Evolutionary conservation across 768 basidiomycete species (phyloP).

Genomic region (Cyclocybe cylindracea): DNA sequence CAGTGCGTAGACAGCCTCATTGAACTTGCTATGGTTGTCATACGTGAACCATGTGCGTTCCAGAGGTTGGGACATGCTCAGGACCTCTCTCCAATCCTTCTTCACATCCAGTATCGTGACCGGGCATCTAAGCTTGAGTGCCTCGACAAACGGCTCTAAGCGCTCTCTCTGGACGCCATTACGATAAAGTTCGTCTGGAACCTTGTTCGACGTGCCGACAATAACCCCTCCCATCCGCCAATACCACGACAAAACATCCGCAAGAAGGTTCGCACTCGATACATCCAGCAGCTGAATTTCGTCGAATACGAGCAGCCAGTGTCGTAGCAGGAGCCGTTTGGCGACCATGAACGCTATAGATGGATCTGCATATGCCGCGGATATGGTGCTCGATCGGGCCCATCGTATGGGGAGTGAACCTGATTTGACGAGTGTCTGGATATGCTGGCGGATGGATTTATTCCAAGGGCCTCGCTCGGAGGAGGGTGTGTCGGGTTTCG

Average conservation of each 20-base stretch:
- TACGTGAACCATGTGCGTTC: constrained; percentile 32
- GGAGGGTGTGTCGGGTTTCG: background rate
- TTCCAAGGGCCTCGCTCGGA: constrained; percentile 26
- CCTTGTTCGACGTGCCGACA: constrained; percentile 48
- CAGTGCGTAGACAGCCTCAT: background rate
- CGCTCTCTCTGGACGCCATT: constrained; percentile 59
- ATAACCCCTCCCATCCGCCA: constrained; percentile 65
- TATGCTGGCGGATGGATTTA: constrained; percentile 22
- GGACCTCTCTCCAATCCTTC: constrained; percentile 44
- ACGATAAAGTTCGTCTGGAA: constrained; percentile 55
- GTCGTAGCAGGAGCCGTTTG: constrained; percentile 41
- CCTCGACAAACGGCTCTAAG: constrained; percentile 57
- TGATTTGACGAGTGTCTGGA: constrained; percentile 31
- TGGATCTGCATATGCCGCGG: constrained; percentile 24
- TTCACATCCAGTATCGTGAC: constrained; percentile 44
- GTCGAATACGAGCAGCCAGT: constrained; percentile 58
- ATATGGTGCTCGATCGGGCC: constrained; percentile 19
- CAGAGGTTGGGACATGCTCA: constrained; percentile 9
- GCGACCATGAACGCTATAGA: constrained; percentile 49
- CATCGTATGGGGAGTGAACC: constrained; percentile 28
- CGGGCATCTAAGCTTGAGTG: constrained; percentile 53
- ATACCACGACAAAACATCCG: constrained; percentile 59
- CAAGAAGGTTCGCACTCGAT: constrained; percentile 51
- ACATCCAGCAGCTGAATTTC: constrained; percentile 64
- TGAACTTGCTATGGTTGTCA: constrained; percentile 6